These are phyloP conservation scores for Cupressus sempervirens DNA, from an alignment of 75 land plant species.

Conservation along the genomic window DNA sequence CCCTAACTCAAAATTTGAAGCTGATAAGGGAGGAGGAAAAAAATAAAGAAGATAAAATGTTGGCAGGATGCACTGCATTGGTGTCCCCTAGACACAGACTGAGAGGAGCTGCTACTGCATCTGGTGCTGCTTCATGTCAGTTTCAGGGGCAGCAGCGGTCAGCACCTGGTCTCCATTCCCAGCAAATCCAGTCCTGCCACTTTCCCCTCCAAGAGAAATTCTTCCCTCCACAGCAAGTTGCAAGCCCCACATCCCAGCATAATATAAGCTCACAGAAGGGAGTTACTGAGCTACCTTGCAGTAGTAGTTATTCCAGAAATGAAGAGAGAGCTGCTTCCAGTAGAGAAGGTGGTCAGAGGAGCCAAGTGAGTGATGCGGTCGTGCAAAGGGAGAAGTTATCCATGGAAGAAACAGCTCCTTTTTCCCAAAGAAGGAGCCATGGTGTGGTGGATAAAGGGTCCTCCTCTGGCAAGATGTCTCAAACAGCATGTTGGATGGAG, in stretches of 20 bases:
- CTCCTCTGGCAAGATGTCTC: slow-evolving; percentile 15
- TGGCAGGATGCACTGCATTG: slow-evolving; percentile 14
- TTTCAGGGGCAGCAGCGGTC: slow-evolving; percentile 8
- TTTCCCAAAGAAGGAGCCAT: neutral
- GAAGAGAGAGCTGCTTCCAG: slow-evolving; percentile 2
- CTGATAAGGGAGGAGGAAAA: neutral
- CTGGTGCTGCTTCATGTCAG: slow-evolving; percentile 2
- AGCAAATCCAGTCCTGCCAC: slow-evolving; percentile 14
- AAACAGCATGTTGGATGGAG: slow-evolving; percentile 17
- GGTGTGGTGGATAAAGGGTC: neutral
- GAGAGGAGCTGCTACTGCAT: neutral
- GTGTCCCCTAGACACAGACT: slow-evolving; percentile 10
- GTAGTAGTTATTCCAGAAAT: slow-evolving; percentile 6
- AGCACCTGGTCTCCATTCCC: slow-evolving; percentile 3
- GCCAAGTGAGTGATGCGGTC: neutral
- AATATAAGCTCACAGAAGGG: slow-evolving; percentile 10
- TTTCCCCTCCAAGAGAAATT: slow-evolving; percentile 7
- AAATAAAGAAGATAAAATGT: neutral
- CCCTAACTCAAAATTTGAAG: neutral
- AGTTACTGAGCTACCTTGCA: neutral
- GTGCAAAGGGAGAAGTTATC: slow-evolving; percentile 5
- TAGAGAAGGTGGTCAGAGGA: slow-evolving; percentile 9
- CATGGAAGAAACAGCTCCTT: slow-evolving; percentile 7
- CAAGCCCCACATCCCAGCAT: slow-evolving; percentile 14
- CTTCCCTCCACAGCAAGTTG: slow-evolving; percentile 10